Evolutionary conservation across 2,329 filamentous ascomycete genomes (phyloP).

Genomic region (Colletotrichum horii): DNA sequence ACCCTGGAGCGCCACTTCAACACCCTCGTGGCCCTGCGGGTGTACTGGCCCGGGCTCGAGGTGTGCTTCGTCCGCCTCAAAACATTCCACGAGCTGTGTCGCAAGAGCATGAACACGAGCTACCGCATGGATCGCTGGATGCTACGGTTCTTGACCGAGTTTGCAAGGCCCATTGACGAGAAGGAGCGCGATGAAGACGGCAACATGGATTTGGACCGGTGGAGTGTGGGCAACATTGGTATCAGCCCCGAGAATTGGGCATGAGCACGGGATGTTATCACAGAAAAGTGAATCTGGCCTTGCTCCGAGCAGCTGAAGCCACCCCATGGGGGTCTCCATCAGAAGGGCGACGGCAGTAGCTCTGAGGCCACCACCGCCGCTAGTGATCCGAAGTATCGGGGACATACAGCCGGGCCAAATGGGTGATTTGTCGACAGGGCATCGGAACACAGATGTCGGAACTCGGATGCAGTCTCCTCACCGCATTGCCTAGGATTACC

Average conservation of each 20-base stretch:
- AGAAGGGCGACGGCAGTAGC: background rate
- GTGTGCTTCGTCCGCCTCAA: slow-evolving; percentile 41
- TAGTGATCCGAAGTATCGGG: background rate
- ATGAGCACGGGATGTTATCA: background rate
- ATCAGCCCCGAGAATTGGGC: slow-evolving; percentile 25
- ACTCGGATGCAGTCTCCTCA: background rate
- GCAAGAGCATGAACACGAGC: slow-evolving; percentile 37
- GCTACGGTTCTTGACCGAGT: slow-evolving; percentile 40
- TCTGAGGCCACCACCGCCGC: background rate
- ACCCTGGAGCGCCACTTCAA: slow-evolving; percentile 50
- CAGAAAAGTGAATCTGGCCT: no score
- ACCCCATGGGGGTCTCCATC: background rate
- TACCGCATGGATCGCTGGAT: slow-evolving; percentile 49
- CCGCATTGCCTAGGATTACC: background rate
- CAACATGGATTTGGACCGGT: slow-evolving; percentile 17
- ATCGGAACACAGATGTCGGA: background rate
- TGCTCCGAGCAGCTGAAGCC: no score
- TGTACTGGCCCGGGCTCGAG: slow-evolving; percentile 46
- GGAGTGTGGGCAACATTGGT: slow-evolving; percentile 24
- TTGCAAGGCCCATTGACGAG: slow-evolving; percentile 33
- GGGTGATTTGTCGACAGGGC: background rate
- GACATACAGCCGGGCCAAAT: background rate
- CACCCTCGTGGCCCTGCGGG: slow-evolving; percentile 43
- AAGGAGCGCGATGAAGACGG: slow-evolving; percentile 27
- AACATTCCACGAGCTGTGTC: slow-evolving; percentile 47